Percentiles rank a stretch among this genome's conserved stretches.
Evolutionary conservation across 2,329 filamentous ascomycete genomes (phyloP).

Genomic region (Didymella segeticola): DNA sequence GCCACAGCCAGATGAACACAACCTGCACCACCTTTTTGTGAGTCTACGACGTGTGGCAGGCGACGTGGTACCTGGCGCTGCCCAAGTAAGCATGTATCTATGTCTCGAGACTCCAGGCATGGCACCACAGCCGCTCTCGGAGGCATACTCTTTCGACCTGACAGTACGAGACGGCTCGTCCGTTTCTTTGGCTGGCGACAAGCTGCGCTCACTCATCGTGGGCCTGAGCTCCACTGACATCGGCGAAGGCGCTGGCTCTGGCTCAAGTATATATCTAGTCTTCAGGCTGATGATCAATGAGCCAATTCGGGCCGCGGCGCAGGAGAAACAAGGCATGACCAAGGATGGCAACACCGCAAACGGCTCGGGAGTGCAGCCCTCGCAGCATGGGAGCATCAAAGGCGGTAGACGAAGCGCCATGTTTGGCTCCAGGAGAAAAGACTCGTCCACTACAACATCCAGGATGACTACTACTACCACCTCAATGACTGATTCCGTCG

Average conservation of each 20-base stretch:
- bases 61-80: constrained; percentile 75
- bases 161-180: constrained; percentile 75
- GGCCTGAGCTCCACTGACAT: constrained; percentile 81
- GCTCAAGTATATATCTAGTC: constrained; percentile 80
- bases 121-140: constrained; percentile 73
- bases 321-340: constrained; percentile 38
- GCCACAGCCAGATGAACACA: constrained; percentile 69
- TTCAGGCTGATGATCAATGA: constrained; percentile 76
- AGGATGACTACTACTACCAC: constrained; percentile 1
- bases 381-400: constrained; percentile 47
- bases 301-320: constrained; percentile 42
- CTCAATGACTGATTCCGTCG: constrained; percentile 22
- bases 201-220: constrained; percentile 84
- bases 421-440: constrained; percentile 69
- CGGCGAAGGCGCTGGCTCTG: constrained; percentile 67
- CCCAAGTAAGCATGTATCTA: constrained; percentile 74
- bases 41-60: constrained; percentile 85
- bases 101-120: constrained; percentile 73
- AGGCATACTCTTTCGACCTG: constrained; percentile 81
- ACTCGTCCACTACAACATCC: constrained; percentile 32
- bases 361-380: constrained; percentile 35
- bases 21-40: constrained; percentile 81
- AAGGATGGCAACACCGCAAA: constrained; percentile 37
- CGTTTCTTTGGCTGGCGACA: constrained; percentile 67
- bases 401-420: constrained; percentile 62